Conservation (phyloP, 805 yeast genomes). For the Metschnikowia koreensis region DNA sequence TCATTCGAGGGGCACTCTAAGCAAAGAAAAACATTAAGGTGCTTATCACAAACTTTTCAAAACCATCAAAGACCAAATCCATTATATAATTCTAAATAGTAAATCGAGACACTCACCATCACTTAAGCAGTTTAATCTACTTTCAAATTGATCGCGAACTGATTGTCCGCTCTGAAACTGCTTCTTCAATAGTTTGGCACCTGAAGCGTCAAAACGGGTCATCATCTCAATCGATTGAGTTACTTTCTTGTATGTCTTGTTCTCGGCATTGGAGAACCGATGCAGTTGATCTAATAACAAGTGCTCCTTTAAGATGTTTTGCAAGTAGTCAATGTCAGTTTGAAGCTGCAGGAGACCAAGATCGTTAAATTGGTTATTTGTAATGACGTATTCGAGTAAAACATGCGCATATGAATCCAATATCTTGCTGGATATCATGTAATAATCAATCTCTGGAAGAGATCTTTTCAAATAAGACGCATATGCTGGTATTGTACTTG, state of each 20-base stretch:
- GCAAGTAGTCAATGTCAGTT: constrained; percentile 27
- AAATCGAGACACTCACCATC: constrained; percentile 25
- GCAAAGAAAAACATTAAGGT: too few species aligned
- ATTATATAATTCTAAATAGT: constrained; percentile 23
- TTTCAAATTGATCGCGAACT: constrained; percentile 23
- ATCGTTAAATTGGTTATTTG: constrained; percentile 37
- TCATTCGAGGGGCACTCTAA: too few species aligned
- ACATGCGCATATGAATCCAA: constrained; percentile 28
- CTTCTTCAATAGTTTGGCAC: constrained; percentile 20
- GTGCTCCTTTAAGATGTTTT: constrained; percentile 17
- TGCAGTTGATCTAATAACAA: constrained; percentile 19
- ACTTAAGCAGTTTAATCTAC: constrained; percentile 18
- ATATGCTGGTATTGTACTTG: constrained; percentile 26
- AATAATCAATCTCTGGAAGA: constrained; percentile 33
- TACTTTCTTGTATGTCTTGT: constrained; percentile 25
- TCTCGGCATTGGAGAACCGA: constrained; percentile 22
- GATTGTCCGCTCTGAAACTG: constrained; percentile 15
- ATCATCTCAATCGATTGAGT: constrained; percentile 31
- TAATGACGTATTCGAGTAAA: constrained; percentile 36
- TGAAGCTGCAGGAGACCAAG: constrained; percentile 34
- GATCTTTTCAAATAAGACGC: constrained; percentile 23
- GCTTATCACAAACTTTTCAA: too few species aligned
- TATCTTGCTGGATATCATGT: constrained; percentile 25
- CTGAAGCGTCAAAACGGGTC: constrained; percentile 21
- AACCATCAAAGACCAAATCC: not conserved